These are phyloP conservation scores for Amanita pseudoporphyria DNA, from an alignment of 768 basidiomycete species.

Conservation along the genomic window DNA sequence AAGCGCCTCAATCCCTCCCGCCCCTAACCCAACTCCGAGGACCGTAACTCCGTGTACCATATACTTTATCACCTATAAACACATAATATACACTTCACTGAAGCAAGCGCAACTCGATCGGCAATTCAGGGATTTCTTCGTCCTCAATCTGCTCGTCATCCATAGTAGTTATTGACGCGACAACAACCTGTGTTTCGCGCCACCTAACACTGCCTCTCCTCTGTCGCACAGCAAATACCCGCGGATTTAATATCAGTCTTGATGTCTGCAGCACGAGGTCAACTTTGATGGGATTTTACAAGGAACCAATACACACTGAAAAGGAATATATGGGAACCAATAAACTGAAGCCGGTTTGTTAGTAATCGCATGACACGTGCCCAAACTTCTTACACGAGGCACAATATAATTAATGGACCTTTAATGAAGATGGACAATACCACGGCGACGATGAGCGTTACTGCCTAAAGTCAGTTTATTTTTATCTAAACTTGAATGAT, in stretches of 20 bases:
- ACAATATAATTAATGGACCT: background rate
- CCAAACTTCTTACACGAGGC: too few species aligned
- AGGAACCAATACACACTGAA: background rate
- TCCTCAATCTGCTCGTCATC: too few species aligned
- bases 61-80: too few species aligned
- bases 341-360: background rate
- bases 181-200: background rate
- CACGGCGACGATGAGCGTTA: background rate
- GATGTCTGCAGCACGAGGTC: background rate
- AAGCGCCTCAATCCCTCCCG: too few species aligned
- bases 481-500: background rate
- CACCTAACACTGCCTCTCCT: background rate
- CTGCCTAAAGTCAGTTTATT: background rate
- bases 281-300: too few species aligned
- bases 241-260: background rate
- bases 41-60: too few species aligned
- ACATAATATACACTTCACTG: too few species aligned
- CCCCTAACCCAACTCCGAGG: too few species aligned
- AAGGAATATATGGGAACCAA: background rate
- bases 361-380: too few species aligned
- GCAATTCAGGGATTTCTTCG: too few species aligned
- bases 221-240: background rate
- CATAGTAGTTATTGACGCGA: too few species aligned
- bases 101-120: too few species aligned
- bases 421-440: background rate